Conservation (phyloP, 2,329 filamentous ascomycete genomes). For the Fusarium concolor region DNA sequence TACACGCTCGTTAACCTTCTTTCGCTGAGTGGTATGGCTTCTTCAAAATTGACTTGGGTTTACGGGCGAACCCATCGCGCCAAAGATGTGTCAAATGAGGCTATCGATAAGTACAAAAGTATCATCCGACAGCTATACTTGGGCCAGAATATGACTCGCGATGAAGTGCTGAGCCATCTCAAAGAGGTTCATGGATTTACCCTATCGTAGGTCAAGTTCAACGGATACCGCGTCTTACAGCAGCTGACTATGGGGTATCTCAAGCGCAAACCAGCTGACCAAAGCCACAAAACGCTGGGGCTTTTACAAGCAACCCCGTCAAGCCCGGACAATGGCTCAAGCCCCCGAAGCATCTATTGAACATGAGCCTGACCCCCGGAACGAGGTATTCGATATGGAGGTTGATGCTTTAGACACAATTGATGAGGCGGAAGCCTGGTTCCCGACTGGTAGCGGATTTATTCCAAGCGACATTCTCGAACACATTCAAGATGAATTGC, state of each 20-base stretch:
- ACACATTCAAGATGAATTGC: too few relatives aligned
- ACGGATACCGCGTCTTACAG: too few relatives aligned
- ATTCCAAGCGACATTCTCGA: too few relatives aligned
- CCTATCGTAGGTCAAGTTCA: background rate
- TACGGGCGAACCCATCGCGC: background rate
- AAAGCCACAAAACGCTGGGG: slow-evolving; percentile 7
- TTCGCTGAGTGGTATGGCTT: background rate
- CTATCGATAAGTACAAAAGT: background rate
- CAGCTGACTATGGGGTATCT: background rate
- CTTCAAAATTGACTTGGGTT: background rate
- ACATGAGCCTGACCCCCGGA: background rate
- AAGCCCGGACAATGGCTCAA: background rate
- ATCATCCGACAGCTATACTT: background rate
- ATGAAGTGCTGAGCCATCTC: background rate
- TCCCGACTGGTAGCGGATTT: too few relatives aligned
- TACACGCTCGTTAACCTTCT: background rate
- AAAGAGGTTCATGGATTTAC: background rate
- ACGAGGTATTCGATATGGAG: background rate
- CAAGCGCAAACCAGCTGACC: background rate
- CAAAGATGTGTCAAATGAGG: background rate
- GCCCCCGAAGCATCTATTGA: background rate
- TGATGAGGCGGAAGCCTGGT: too few relatives aligned
- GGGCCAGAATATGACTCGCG: background rate
- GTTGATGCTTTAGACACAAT: background rate
- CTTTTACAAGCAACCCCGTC: background rate